Evolutionary conservation across 2,329 filamentous ascomycete genomes (phyloP), one percentile per base, ranked within the genome.

Genomic region (Colletotrichum tropicicola): DNA sequence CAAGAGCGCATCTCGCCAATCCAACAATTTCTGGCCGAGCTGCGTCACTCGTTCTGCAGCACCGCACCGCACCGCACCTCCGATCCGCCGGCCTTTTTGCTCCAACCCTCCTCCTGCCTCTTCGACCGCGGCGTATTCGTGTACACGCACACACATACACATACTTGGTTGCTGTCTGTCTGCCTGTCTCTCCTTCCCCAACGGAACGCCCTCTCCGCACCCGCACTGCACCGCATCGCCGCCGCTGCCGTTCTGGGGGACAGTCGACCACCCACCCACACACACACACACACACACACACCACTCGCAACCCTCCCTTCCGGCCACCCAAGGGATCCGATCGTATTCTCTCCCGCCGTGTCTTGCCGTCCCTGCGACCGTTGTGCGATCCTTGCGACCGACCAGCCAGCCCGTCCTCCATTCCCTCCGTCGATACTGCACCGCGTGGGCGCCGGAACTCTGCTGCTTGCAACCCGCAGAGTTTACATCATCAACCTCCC

Each of bases 31-130:
- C 41, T 35, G 39, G 32, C 39, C 44, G 47, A 37, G 47, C 41
- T 65, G 62, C 62, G 37, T 65, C 51, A 65, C 57, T 65, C 43
- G 43, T 39, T 62, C 62, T 65, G 49, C 58, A 62, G 35, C 49
- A 61, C 15, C 57, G n/a, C n/a, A n/a, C n/a, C n/a, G n/a, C n/a
- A n/a, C n/a, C 56, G 49, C 57, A 61, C 37, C 48, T 60, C 61
- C 56, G 56, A 54, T 45, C 43, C 27, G 28, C 37, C 23, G 43
- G 21, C 9, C 54, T 39, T 57, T 27, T 21, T 4, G 8, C 19
- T 17, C 52, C 27, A 55, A 55, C 39, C 52, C 52, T 45, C 8
- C 19, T n/a, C 52, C 5, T 25, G 32, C 35, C 51, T 19, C 32
- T 41, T n/a, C 37, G 13, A 41, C 37, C 17, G 15, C n/a, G n/a